phyloP scores from a whole-genome alignment of 352 stramenopile species.

The Peronospora farinosa region DNA sequence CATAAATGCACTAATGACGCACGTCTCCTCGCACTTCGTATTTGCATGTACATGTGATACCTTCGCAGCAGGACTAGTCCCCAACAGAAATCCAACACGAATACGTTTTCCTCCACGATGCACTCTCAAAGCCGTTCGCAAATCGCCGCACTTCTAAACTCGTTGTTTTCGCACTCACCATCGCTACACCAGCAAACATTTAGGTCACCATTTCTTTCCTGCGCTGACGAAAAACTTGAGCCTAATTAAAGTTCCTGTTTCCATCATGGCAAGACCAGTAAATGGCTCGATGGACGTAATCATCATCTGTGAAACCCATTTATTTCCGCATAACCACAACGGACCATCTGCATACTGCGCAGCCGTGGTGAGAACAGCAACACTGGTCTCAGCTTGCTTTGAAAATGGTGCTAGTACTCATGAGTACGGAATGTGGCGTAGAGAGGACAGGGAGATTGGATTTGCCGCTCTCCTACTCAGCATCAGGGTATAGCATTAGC shows the following conservation, averaged over 20 bases:
- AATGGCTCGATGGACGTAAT: slow-evolving; percentile 87
- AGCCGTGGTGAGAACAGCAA: neutral
- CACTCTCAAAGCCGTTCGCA: too few species aligned
- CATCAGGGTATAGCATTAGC: slow-evolving; percentile 3
- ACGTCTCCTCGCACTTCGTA: too few species aligned
- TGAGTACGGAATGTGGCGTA: slow-evolving; percentile 97
- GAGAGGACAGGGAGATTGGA: slow-evolving; percentile 87
- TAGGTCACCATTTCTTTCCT: slow-evolving; percentile 55
- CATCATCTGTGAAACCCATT: slow-evolving; percentile 96
- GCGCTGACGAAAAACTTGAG: slow-evolving; percentile 90
- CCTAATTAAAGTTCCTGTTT: slow-evolving; percentile 93
- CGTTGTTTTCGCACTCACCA: too few species aligned
- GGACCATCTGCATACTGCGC: slow-evolving; percentile 92
- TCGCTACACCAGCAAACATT: too few species aligned
- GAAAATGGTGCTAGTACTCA: slow-evolving; percentile 91
- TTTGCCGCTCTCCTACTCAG: slow-evolving; percentile 34
- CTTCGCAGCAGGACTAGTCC: too few species aligned
- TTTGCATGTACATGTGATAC: too few species aligned
- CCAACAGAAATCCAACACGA: too few species aligned
- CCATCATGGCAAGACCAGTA: slow-evolving; percentile 78
- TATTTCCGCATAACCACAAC: slow-evolving; percentile 94
- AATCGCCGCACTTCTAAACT: too few species aligned
- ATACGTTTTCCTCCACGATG: too few species aligned
- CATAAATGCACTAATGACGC: too few species aligned
- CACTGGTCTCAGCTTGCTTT: slow-evolving; percentile 51